Conservation (phyloP, 805 yeast genomes). For the Spathaspora girioi region DNA sequence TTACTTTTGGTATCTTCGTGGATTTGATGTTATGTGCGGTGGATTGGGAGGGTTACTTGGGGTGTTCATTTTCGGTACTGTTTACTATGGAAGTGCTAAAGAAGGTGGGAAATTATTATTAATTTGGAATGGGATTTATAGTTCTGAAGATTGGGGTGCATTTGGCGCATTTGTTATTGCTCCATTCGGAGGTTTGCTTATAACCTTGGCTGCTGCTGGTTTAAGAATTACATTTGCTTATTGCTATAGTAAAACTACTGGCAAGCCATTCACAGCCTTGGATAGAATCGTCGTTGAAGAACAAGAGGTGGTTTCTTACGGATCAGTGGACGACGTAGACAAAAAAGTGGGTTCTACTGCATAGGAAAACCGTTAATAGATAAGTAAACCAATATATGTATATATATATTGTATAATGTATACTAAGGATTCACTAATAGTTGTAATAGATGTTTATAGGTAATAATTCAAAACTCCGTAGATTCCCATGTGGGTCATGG, state of each 20-base stretch:
- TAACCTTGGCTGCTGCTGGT: conserved; percentile 51
- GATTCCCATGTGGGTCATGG: not conserved
- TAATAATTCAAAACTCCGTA: too few relatives aligned
- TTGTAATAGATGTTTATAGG: too few relatives aligned
- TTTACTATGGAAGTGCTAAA: conserved; percentile 67
- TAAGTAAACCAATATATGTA: too few relatives aligned
- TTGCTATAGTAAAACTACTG: conserved; percentile 28
- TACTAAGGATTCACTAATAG: not conserved
- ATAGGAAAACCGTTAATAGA: not conserved
- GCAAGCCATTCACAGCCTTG: conserved; percentile 43
- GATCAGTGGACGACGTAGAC: conserved; percentile 2
- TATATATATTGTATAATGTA: not conserved
- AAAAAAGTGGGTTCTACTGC: not conserved
- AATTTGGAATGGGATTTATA: conserved; percentile 76
- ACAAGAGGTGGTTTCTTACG: conserved; percentile 1
- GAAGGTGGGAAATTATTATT: conserved; percentile 77
- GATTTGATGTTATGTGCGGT: conserved; percentile 78
- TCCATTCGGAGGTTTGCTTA: conserved; percentile 71
- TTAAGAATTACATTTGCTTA: conserved; percentile 39
- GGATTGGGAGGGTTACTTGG: conserved; percentile 79
- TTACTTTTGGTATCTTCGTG: conserved; percentile 64
- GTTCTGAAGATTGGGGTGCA: conserved; percentile 81
- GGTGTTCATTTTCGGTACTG: conserved; percentile 79
- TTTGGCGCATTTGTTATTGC: conserved; percentile 94
- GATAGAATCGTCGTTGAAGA: conserved; percentile 29